Conservation (phyloP, 305 asterid species). For the Striga hermonthica region DNA sequence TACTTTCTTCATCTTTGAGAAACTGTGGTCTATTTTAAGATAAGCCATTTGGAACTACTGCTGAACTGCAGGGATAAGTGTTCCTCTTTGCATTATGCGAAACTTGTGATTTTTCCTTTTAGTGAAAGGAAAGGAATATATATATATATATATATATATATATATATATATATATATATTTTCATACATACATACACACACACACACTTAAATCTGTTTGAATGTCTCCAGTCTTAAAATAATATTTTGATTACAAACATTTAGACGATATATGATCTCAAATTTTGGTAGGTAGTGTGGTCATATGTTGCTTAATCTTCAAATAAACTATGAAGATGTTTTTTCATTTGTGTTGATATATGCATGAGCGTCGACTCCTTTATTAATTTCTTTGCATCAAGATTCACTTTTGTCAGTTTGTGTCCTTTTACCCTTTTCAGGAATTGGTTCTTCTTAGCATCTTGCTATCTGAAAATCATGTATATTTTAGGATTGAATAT, state of each 20-base stretch:
- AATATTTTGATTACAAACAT: background rate
- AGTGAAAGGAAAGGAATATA: constrained; percentile 15
- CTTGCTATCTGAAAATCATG: background rate
- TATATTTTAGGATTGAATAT: background rate
- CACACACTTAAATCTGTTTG: background rate
- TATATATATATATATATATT: too few species aligned
- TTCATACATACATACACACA: too few species aligned
- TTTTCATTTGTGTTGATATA: constrained; percentile 1
- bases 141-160: too few species aligned
- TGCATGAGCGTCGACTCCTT: constrained; percentile 1
- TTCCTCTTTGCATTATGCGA: constrained; percentile 5
- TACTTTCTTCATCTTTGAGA: constrained; percentile 13
- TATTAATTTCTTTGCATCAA: background rate
- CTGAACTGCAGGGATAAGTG: constrained; percentile 20
- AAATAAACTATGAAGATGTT: background rate
- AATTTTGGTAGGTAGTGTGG: constrained; percentile 13
- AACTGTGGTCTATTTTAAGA: constrained; percentile 13
- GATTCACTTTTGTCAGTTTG: background rate
- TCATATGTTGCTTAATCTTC: constrained; percentile 8
- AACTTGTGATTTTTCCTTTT: constrained; percentile 17
- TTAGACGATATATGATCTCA: constrained; percentile 8
- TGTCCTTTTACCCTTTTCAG: constrained; percentile 5
- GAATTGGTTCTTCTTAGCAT: background rate
- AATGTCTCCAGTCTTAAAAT: constrained; percentile 2
- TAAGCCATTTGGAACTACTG: constrained; percentile 25